phyloP scores from a whole-genome alignment of 2,329 filamentous ascomycete genomes.

The Xylariales sp. region DNA sequence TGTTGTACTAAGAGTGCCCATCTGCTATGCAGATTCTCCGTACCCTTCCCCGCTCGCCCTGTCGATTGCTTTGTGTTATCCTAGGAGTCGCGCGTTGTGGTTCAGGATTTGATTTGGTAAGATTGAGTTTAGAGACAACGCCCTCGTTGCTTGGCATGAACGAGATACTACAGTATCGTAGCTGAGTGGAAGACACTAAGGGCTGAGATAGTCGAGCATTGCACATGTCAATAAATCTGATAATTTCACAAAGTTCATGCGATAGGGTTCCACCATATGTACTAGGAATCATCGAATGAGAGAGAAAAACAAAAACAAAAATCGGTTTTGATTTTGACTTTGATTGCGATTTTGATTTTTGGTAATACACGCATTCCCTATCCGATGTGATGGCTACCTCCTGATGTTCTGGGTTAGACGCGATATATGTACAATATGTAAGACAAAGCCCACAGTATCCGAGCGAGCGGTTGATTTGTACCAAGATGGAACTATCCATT shows the following conservation, averaged over 20 bases:
- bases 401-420: not conserved
- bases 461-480: too few species aligned
- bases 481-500: too few species aligned
- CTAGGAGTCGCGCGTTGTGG: not conserved
- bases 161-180: too few species aligned
- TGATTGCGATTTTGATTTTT: not conserved
- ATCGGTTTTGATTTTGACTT: not conserved
- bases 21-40: not conserved
- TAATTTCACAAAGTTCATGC: not conserved
- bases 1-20: not conserved
- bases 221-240: not conserved
- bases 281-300: not conserved
- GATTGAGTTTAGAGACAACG: too few species aligned
- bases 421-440: constrained; percentile 23
- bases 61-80: not conserved
- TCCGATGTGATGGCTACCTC: not conserved
- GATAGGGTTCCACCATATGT: not conserved
- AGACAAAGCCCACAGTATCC: not conserved
- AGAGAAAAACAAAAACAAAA: too few species aligned
- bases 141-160: not conserved
- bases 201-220: not conserved
- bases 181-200: not conserved
- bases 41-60: not conserved
- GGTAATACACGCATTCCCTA: not conserved
- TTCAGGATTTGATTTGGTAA: too few species aligned